Evolutionary conservation across 129 eudicot species (phyloP), one percentile per base, ranked within the genome.

Genomic region (Silybum marianum): DNA sequence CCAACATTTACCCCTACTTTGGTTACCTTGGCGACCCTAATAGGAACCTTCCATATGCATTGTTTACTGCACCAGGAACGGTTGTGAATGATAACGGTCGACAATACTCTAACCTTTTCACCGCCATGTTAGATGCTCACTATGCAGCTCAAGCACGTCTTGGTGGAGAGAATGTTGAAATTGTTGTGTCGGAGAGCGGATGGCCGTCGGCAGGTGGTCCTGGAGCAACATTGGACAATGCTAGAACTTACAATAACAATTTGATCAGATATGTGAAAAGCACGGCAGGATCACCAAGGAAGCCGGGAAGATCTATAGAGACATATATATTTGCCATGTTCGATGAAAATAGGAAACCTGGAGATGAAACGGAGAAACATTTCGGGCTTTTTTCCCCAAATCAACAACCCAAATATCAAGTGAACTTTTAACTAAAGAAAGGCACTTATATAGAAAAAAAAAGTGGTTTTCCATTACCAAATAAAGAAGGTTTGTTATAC

Each of bases 111-210:
- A 91, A 84, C 32, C 81, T 89, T 78, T 89, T 91, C 21, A 85
- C 86, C 23, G 93, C 92, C 0, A 81, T 87, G 76, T 39, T 84
- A 22, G 93, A 89, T 75, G 81, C 93, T 26, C 66, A 77, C 6
- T 81, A 82, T 21, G 80, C 86, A 7, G 86, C 90, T 16, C 72
- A 86, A 10, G 82, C 86, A 73, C 88, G 87, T 74, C 84, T 83
- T 2, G 89, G 91, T 3, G 91, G 86, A 4, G 71, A 58, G 0
- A 25, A 79, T 58, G 26, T 89, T 54, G 75, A 82, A 3, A 84
- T 93, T 7, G 92, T 89, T 9, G 98, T 91, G 77, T 73, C 94
- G 1, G 96, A 93, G 71, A 91, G 79, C 2, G 96, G 96, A 13
- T 93, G 97, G 98, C 96, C 92, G 3, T 42, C 88, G 2, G 86